Evolutionary conservation across 345 rosid species (phyloP).

Genomic region (Brassica juncea): DNA sequence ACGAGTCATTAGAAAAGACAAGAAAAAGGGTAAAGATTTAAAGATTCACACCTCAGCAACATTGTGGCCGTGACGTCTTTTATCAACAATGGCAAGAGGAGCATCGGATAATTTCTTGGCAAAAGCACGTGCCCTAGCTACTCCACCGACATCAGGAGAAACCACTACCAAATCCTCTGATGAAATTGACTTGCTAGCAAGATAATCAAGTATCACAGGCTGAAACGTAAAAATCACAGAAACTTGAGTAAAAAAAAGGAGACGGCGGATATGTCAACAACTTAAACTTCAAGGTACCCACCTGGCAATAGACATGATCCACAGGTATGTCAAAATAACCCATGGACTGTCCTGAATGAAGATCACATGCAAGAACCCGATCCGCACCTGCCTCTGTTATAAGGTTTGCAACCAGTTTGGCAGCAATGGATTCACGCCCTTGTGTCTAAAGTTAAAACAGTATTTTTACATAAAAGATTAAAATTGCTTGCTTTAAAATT

Average conservation of each 20-base stretch:
- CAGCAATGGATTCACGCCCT: slow-evolving; percentile 98
- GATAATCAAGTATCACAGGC: slow-evolving; percentile 99
- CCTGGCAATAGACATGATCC: slow-evolving; percentile 93
- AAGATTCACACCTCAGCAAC: slow-evolving; percentile 76
- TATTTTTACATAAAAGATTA: not conserved
- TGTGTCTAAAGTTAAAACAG: slow-evolving; percentile 61
- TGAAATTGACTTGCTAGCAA: slow-evolving; percentile 87
- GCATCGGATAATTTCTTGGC: slow-evolving; percentile 96
- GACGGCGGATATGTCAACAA: not conserved
- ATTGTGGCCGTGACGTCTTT: slow-evolving; percentile 98
- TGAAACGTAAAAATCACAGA: slow-evolving; percentile 37
- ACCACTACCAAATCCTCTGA: slow-evolving; percentile 92
- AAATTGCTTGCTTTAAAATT: not conserved
- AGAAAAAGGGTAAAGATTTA: not conserved
- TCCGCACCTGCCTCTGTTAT: slow-evolving; percentile 97
- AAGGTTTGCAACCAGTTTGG: slow-evolving; percentile 92
- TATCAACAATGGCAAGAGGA: slow-evolving; percentile 97
- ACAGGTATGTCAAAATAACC: slow-evolving; percentile 99
- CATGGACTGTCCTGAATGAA: slow-evolving; percentile 99
- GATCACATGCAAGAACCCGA: slow-evolving; percentile 96
- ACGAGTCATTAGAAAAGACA: not conserved
- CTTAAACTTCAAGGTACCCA: slow-evolving; percentile 35
- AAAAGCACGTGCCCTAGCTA: slow-evolving; percentile 95
- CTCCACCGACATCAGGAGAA: slow-evolving; percentile 99
- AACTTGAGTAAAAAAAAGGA: not conserved